Conservation (phyloP, 2,329 filamentous ascomycete genomes). For the Colletotrichum costaricense region DNA sequence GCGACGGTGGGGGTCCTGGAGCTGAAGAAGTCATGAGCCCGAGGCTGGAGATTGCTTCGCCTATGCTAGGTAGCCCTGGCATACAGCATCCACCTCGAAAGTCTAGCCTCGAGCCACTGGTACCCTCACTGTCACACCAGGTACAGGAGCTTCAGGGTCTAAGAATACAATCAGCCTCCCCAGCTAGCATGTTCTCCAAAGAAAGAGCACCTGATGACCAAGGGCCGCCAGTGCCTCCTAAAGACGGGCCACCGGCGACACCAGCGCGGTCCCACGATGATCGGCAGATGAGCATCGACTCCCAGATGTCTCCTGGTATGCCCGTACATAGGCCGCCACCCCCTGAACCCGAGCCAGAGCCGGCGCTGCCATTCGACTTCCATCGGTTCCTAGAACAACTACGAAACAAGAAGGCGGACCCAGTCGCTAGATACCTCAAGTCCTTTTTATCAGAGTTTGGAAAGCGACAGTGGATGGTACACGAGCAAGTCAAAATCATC, state of each 20-base stretch:
- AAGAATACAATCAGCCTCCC: conserved; percentile 49
- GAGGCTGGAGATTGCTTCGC: conserved; percentile 83
- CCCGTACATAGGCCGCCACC: conserved; percentile 73
- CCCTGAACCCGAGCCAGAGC: conserved; percentile 82
- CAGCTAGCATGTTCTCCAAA: conserved; percentile 49
- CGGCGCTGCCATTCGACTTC: conserved; percentile 92
- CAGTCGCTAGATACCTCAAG: conserved; percentile 93
- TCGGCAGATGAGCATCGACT: conserved; percentile 44
- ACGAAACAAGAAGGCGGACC: conserved; percentile 96
- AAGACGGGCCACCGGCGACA: conserved; percentile 62
- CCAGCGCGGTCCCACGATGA: conserved; percentile 53
- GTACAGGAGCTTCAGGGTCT: conserved; percentile 60
- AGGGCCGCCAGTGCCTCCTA: conserved; percentile 69
- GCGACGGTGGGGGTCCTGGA: conserved; percentile 76
- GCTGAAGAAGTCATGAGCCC: conserved; percentile 94
- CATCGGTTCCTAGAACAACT: conserved; percentile 97
- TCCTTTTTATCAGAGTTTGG: conserved; percentile 95
- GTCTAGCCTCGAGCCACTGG: conserved; percentile 84
- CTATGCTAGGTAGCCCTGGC: conserved; percentile 72
- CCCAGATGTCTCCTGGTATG: conserved; percentile 58
- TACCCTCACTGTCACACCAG: conserved; percentile 60
- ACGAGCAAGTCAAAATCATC: conserved; percentile 99
- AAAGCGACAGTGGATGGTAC: conserved; percentile 99
- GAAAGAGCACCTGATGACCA: conserved; percentile 56
- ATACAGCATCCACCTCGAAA: conserved; percentile 82